Evolutionary conservation across 805 yeast genomes (phyloP), one percentile per base, ranked within the genome.

Genomic region (Ogataea polymorpha): DNA sequence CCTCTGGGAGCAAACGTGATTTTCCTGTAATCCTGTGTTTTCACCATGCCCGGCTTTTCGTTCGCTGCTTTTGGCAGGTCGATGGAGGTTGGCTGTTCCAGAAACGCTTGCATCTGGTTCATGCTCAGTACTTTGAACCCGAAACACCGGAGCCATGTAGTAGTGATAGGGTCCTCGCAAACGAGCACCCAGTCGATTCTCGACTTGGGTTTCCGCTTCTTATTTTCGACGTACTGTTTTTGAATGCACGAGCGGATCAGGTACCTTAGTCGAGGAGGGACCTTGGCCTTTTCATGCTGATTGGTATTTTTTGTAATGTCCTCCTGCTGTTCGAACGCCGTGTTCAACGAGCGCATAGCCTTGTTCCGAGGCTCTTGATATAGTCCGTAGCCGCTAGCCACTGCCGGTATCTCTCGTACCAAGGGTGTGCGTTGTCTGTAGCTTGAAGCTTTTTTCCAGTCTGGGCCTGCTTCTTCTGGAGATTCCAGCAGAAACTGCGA

Each of bases 1-100:
- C 81, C 83, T 61, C 86, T 70, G 32, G 82, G 75, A 3, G 83
- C 86, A 61, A 69, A 81, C 23, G 73, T 69, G 14, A 75, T 70
- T 4, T 67, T 62, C 36, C 70, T 70, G 48, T 68, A 75, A 15
- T 64, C 58, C 41, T 79, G 75, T 44, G 61, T 65, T 44, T 66
- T 62, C 33, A 69, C 35, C 7, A 17, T 15, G 3, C 27, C 24
- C 7, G 18, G 18, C 17, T 14, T 34, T 21, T 20, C 25, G 21
- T 35, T 21, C 16, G 12, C 10, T 18, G n/a, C 10, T 30, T 23
- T 12, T 15, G 70, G 71, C 28, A 45, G 28, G 17, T 13, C 14
- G 14, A 9, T 12, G 24, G 25, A 18, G 23, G 12, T 29, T 23
- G 45, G 39, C 14, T 32, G 48, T 62, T 70, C 42, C 63, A 66